Evolutionary conservation across 1,284 basidiomycete genomes (phyloP).

Genomic region (Pseudozyma tsukubaensis): DNA sequence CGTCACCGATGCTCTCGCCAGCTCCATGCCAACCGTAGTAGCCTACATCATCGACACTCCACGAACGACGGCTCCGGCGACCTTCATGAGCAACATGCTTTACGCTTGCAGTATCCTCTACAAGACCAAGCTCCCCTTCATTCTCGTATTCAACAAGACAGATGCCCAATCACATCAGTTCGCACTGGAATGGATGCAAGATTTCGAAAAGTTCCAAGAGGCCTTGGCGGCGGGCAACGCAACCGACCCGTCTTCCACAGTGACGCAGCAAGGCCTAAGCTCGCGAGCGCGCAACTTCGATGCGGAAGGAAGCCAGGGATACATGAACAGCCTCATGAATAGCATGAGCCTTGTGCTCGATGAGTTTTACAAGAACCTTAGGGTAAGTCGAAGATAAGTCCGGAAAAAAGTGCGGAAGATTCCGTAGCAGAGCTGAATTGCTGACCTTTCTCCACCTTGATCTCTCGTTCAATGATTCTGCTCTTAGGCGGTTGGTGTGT

Average conservation of each 20-base stretch:
- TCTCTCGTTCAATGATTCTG: not conserved
- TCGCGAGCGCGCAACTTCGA: slow-evolving; percentile 28
- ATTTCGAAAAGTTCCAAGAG: slow-evolving; percentile 82
- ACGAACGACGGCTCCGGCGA: slow-evolving; percentile 90
- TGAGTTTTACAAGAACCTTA: slow-evolving; percentile 97
- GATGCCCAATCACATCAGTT: slow-evolving; percentile 90
- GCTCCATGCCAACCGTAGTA: slow-evolving; percentile 89
- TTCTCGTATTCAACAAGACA: slow-evolving; percentile 98
- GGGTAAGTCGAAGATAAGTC: slow-evolving; percentile 72
- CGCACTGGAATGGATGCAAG: slow-evolving; percentile 96
- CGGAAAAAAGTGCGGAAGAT: not conserved
- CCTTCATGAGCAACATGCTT: slow-evolving; percentile 99
- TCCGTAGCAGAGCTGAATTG: no score
- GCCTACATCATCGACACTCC: slow-evolving; percentile 99
- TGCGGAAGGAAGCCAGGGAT: slow-evolving; percentile 76
- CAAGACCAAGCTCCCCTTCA: slow-evolving; percentile 96
- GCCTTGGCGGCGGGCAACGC: slow-evolving; percentile 70
- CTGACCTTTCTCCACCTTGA: not conserved
- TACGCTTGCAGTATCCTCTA: slow-evolving; percentile 99
- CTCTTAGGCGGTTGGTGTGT: slow-evolving; percentile 88
- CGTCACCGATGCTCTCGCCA: slow-evolving; percentile 97
- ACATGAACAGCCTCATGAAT: slow-evolving; percentile 99
- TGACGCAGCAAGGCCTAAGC: slow-evolving; percentile 28
- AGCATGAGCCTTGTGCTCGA: slow-evolving; percentile 98
- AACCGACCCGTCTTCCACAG: slow-evolving; percentile 71